Conservation (phyloP, 495 filamentous ascomycete species). For the Saxispiralis lemnorum region DNA sequence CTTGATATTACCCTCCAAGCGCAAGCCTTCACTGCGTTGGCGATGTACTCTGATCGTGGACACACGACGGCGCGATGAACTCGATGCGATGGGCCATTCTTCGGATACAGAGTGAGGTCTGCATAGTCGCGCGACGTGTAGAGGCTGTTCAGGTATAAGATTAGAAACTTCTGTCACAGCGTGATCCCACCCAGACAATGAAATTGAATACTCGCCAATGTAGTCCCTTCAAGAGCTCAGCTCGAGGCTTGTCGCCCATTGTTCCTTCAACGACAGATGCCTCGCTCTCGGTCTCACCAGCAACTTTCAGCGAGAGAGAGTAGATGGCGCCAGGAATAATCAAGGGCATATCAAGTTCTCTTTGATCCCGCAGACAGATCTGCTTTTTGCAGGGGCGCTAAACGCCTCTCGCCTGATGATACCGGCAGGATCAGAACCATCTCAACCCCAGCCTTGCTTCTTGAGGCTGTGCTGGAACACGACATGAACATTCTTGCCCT, state of each 20-base stretch:
- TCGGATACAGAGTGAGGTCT: constrained; percentile 2
- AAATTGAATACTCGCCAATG: background rate
- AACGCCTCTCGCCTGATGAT: too few species aligned
- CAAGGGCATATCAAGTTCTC: too few species aligned
- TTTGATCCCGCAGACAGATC: too few species aligned
- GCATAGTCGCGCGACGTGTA: constrained; percentile 8
- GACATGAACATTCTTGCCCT: background rate
- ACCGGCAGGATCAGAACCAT: too few species aligned
- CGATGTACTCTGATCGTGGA: constrained; percentile 3
- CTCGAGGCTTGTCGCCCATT: constrained; percentile 6
- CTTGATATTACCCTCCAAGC: constrained; percentile 2
- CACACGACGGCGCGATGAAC: constrained; percentile 6
- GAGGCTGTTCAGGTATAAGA: background rate
- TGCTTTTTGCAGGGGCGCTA: too few species aligned
- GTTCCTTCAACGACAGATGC: too few species aligned
- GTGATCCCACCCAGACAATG: background rate
- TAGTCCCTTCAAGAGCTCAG: constrained; percentile 3
- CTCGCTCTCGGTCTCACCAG: too few species aligned
- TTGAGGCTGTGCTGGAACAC: constrained; percentile 1
- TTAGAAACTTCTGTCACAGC: background rate
- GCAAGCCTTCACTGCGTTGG: background rate
- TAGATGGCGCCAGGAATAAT: too few species aligned
- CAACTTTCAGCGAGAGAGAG: too few species aligned
- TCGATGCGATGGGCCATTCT: constrained; percentile 1
- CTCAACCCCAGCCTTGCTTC: too few species aligned